phyloP scores from a whole-genome alignment of 2,329 filamentous ascomycete genomes.

The Diaporthe ilicicola region DNA sequence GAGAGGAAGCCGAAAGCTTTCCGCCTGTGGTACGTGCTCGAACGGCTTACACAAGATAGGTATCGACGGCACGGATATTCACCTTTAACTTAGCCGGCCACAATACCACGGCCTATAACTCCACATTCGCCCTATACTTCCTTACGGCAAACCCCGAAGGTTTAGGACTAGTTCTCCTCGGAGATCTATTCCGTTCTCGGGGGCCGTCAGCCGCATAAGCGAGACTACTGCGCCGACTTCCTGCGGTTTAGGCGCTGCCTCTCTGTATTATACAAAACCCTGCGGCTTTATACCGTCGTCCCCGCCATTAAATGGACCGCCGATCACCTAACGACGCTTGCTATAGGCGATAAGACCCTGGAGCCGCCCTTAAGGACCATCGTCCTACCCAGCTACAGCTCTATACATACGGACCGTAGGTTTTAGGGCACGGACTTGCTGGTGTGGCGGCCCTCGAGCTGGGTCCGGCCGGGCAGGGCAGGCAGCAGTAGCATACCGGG shows the following conservation, averaged over 20 bases:
- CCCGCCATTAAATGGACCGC: slow-evolving; percentile 4
- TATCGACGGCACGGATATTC: no score
- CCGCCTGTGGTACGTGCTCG: no score
- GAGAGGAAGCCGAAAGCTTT: no score
- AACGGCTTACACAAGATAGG: no score
- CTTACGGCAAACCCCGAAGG: slow-evolving; percentile 53
- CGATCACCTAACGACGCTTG: background rate
- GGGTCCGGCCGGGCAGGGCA: slow-evolving; percentile 29
- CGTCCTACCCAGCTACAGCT: slow-evolving; percentile 34
- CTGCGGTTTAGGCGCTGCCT: slow-evolving; percentile 51
- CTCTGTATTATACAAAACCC: slow-evolving; percentile 51
- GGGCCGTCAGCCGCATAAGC: slow-evolving; percentile 35
- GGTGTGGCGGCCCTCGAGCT: slow-evolving; percentile 39
- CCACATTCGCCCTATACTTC: slow-evolving; percentile 52
- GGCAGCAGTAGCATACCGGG: background rate
- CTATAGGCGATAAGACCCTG: slow-evolving; percentile 34
- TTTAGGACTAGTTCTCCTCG: slow-evolving; percentile 55
- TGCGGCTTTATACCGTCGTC: slow-evolving; percentile 51
- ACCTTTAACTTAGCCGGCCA: slow-evolving; percentile 60
- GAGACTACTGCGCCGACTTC: slow-evolving; percentile 47
- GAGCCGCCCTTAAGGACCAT: slow-evolving; percentile 37
- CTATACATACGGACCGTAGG: slow-evolving; percentile 39
- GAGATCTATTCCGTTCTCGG: slow-evolving; percentile 44
- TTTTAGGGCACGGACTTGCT: slow-evolving; percentile 40
- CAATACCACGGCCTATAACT: slow-evolving; percentile 57